Conservation (phyloP, 1,284 basidiomycete species). For the Trametes polyzona region DNA sequence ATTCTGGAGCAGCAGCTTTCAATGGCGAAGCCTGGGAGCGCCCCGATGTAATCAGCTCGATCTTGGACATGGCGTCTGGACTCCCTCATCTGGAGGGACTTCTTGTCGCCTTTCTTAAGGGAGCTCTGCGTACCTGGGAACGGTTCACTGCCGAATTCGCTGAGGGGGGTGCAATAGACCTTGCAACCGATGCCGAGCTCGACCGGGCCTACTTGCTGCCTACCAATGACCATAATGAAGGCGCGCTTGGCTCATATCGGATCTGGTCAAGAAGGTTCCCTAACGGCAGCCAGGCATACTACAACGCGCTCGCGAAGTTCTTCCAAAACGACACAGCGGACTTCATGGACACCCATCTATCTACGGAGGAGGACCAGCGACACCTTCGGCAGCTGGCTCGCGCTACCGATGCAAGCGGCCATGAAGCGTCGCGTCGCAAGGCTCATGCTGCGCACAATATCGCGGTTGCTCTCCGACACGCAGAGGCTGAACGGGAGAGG, state of each 20-base stretch:
- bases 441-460: too few relatives aligned
- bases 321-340: neutral
- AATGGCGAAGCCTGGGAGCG: slow-evolving; percentile 10
- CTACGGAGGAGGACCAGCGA: neutral
- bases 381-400: neutral
- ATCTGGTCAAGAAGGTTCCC: neutral
- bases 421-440: too few relatives aligned
- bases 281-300: neutral
- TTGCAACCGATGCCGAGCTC: neutral
- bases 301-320: neutral
- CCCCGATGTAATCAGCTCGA: neutral
- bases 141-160: neutral
- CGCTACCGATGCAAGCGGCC: too few relatives aligned
- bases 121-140: neutral
- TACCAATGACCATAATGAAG: slow-evolving; percentile 5
- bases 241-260: neutral
- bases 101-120: neutral
- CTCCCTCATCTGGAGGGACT: neutral
- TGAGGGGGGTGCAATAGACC: neutral
- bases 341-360: neutral
- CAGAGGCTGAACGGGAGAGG: too few relatives aligned
- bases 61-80: neutral
- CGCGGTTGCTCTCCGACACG: too few relatives aligned
- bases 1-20: slow-evolving; percentile 5
- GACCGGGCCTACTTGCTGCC: neutral